Evolutionary conservation across 306 rosid genomes (phyloP).

Genomic region (Vigna unguiculata): DNA sequence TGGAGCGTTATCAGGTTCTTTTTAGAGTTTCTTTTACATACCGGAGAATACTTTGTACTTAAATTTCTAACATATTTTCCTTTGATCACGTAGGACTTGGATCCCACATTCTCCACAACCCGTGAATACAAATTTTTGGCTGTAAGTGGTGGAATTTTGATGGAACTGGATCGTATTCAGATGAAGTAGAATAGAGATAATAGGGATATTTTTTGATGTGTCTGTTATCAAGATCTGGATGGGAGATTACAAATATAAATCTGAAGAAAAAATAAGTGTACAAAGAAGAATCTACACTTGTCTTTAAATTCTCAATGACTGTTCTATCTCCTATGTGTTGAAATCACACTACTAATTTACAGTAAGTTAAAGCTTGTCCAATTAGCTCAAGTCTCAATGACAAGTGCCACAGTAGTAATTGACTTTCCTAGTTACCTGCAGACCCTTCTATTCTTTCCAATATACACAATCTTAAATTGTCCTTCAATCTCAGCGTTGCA

Average conservation of each 20-base stretch:
- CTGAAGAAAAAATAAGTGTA: background rate
- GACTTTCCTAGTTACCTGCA: background rate
- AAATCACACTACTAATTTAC: background rate
- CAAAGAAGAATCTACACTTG: background rate
- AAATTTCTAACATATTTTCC: constrained; percentile 15
- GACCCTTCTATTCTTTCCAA: background rate
- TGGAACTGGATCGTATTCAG: background rate
- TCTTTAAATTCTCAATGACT: background rate
- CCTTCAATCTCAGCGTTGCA: constrained; percentile 8
- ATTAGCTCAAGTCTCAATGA: background rate
- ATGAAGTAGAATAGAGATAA: background rate
- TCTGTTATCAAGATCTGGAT: background rate
- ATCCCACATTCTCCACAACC: constrained; percentile 61
- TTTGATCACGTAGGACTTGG: constrained; percentile 59
- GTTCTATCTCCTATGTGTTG: background rate
- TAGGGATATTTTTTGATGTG: background rate
- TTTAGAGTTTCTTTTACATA: constrained; percentile 12
- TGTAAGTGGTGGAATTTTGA: constrained; percentile 46
- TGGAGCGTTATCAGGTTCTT: constrained; percentile 86
- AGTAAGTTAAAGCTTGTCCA: background rate
- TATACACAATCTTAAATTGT: background rate
- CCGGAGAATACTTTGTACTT: constrained; percentile 1
- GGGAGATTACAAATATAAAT: background rate
- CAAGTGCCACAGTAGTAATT: background rate
- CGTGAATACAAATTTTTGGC: constrained; percentile 61